Percentiles rank a stretch among this genome's conserved stretches.
phyloP scores from a whole-genome alignment of 805 yeast species.

The Teunomyces kruisii region DNA sequence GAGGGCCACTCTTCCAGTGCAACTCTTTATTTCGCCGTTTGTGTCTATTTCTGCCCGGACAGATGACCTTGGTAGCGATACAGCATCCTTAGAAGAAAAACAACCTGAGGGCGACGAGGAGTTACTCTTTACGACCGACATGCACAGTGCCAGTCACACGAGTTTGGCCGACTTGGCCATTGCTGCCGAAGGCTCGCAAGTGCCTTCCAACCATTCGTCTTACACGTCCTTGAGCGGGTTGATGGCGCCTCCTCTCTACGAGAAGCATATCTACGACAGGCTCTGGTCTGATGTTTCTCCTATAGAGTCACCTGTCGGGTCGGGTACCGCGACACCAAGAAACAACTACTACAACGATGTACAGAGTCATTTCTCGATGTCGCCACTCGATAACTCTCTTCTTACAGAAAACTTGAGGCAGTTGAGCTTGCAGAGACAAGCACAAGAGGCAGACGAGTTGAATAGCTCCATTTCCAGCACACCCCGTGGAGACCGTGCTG shows the following conservation, averaged over 20 bases:
- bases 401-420: constrained; percentile 54
- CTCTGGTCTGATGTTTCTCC: constrained; percentile 69
- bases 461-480: constrained; percentile 8
- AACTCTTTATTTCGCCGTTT: constrained; percentile 75
- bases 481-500: constrained; percentile 30
- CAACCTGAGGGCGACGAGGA: constrained; percentile 20
- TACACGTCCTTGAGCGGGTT: constrained; percentile 38
- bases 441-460: constrained; percentile 29
- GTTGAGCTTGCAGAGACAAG: constrained; percentile 50
- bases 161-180: constrained; percentile 22
- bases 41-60: constrained; percentile 62
- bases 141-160: constrained; percentile 18
- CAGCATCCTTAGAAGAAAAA: constrained; percentile 1
- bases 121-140: constrained; percentile 25
- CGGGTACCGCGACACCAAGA: constrained; percentile 44
- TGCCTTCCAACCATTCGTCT: constrained; percentile 26
- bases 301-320: constrained; percentile 42
- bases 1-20: constrained; percentile 85
- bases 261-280: constrained; percentile 75
- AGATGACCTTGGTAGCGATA: constrained; percentile 21
- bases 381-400: constrained; percentile 38
- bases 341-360: constrained; percentile 12
- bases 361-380: constrained; percentile 31
- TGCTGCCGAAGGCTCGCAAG: constrained; percentile 3
- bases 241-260: constrained; percentile 86